These are phyloP conservation scores for Vitis rotundifolia DNA, from an alignment of 164 flowering plant species.

Conservation along the genomic window DNA sequence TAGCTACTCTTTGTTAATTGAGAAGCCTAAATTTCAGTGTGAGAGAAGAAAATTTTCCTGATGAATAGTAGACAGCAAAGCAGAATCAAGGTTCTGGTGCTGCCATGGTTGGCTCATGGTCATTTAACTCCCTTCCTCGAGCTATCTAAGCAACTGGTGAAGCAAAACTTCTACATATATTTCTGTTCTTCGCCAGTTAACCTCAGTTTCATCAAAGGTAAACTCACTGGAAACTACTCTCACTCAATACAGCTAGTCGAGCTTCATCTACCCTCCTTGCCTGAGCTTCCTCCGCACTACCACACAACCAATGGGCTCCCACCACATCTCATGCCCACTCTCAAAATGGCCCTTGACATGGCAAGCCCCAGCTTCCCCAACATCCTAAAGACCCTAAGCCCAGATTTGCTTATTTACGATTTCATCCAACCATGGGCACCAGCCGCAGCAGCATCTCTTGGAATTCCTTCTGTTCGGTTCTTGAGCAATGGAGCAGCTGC, in stretches of 20 bases:
- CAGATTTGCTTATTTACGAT: constrained; percentile 27
- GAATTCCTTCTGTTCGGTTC: constrained; percentile 9
- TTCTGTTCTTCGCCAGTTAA: constrained; percentile 49
- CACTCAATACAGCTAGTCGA: constrained; percentile 30
- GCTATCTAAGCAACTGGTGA: neutral
- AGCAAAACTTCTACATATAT: constrained; percentile 26
- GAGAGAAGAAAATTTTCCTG: too few relatives aligned
- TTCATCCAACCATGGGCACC: constrained; percentile 31
- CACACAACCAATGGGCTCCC: constrained; percentile 38
- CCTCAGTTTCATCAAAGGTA: constrained; percentile 29
- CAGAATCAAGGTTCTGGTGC: too few relatives aligned
- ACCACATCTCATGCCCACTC: constrained; percentile 27
- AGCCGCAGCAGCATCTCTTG: neutral
- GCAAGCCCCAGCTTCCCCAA: constrained; percentile 7
- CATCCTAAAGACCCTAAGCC: constrained; percentile 12
- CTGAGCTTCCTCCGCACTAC: constrained; percentile 40
- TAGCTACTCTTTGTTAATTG: too few relatives aligned
- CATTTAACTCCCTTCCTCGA: too few relatives aligned
- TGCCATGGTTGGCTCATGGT: too few relatives aligned
- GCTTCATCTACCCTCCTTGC: constrained; percentile 30
- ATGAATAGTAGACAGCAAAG: too few relatives aligned
- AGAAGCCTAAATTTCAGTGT: too few relatives aligned
- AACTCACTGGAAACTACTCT: constrained; percentile 4
- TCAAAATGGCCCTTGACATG: constrained; percentile 22
- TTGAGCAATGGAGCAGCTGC: constrained; percentile 1